Evolutionary conservation across 1,284 basidiomycete genomes (phyloP), one percentile per base, ranked within the genome.

Genomic region (Puccinia coronata): DNA sequence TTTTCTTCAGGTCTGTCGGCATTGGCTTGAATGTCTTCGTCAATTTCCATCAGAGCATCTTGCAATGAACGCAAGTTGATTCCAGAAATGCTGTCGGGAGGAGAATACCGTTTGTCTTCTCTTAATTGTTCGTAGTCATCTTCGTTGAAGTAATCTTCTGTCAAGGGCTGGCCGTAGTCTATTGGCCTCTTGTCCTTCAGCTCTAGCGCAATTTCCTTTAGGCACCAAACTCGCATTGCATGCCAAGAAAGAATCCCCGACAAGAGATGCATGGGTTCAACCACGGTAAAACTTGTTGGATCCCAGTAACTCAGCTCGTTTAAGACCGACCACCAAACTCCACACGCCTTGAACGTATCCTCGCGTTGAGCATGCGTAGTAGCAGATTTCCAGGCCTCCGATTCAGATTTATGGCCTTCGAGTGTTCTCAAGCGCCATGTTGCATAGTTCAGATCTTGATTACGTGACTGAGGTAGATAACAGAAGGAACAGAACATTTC

Each of bases 181-280:
- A 18, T 18, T 9, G 43, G 0, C 23, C 67, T 67, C 20, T 51
- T 53, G 39, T 77, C 49, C 43, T 77, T 63, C 16, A 77, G n/a
- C 14, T 63, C 43, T 6, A 53, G 11, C 14, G 75, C 75, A 65
- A 67, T 43, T n/a, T 51, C 49, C 12, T 77, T 53, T 55, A 76
- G 59, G 23, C 59, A 43, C 74, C 74, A 76, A 63, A 47, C 57
- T 31, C 47, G 25, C 28, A 41, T 34, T n/a, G n/a, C 39, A 76
- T 76, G 57, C 74, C 74, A 76, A 1, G 34, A 41, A 16, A 76
- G 59, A 9, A 76, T 76, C 9, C 74, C 74, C 43, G 39, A 61
- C 14, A 76, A 63, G 43, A 61, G 59, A 63, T 77, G 75, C 75
- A 77, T 77, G 1, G 75, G 75, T 67, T 77, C 75, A 16, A 77